Evolutionary conservation across 2,329 filamentous ascomycete species (phyloP), one percentile per base, ranked within the genome.

Genomic region (Alternaria burnsii): DNA sequence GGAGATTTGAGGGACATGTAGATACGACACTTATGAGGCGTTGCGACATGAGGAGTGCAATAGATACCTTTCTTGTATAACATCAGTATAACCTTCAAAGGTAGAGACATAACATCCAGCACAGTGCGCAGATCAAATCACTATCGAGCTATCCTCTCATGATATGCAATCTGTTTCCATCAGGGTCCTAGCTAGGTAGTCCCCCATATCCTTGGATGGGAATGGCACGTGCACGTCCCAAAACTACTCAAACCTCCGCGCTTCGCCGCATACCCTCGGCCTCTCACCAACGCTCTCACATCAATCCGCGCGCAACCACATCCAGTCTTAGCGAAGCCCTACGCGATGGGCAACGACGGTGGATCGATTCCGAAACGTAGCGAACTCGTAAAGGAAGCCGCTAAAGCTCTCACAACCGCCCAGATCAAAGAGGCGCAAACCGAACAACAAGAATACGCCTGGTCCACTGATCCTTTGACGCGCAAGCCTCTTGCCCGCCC

Each of bases 321-420:
- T 44, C 12, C 32, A 36, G 24, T 26, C 36, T 14, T 22, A 26
- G 9, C 32, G 5, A 50, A 50, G 46, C 32, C 46, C 32, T 38
- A 12, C 30, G 65, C 52, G 71, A 97, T 99, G 95, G 95, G 95
- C 77, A 99, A 99, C 82, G 95, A 99, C 78, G 95, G 95, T 70
- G 95, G 95, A 77, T 88, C 92, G 69, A 99, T 99, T 70, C 95
- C 95, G 5, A 98, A 91, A 65, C 92, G 96, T 32, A 91, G 93
- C 74, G 96, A 99, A 80, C 91, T 99, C 46, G 95, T 99, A 78
- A 97, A 97, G 81, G 91, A 94, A 79, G 93, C 94, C 28, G 93
- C 94, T 42, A 91, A 92, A 71, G 86, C 89, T 52, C 91, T 91
- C 22, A 96, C 91, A 34, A 86, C 92, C 28, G 89, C 92, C 47